These are phyloP conservation scores for Wickerhamomyces bovis DNA, from an alignment of 805 yeast species.

Conservation along the genomic window DNA sequence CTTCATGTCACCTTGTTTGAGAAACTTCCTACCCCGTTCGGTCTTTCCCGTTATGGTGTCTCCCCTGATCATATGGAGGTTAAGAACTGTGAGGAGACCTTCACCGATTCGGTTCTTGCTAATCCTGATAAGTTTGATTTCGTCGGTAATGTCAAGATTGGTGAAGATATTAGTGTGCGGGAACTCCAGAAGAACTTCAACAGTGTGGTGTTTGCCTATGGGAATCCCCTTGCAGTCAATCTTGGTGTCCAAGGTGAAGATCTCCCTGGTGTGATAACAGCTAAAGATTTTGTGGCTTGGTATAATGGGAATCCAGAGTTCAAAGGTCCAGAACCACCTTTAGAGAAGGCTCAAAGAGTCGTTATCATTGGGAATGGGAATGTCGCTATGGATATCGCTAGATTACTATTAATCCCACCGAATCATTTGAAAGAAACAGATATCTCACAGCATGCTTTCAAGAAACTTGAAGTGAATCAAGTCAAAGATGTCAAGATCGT, in stretches of 20 bases:
- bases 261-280: conserved; percentile 61
- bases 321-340: conserved; percentile 41
- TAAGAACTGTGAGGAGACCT: conserved; percentile 68
- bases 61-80: conserved; percentile 99
- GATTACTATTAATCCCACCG: conserved; percentile 61
- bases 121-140: conserved; percentile 40
- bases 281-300: conserved; percentile 91
- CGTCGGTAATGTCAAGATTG: conserved; percentile 68
- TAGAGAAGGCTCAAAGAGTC: conserved; percentile 56
- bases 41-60: conserved; percentile 90
- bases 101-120: conserved; percentile 36
- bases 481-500: conserved; percentile 66
- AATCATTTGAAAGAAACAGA: conserved; percentile 66
- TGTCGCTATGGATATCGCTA: conserved; percentile 87
- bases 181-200: conserved; percentile 55
- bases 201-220: conserved; percentile 76
- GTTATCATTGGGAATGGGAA: conserved; percentile 94
- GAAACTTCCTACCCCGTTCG: conserved; percentile 82
- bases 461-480: conserved; percentile 41
- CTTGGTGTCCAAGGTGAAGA: conserved; percentile 53
- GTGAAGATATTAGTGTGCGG: conserved; percentile 49
- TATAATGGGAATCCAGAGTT: conserved; percentile 82
- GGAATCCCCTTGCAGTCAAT: conserved; percentile 56
- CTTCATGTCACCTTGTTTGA: conserved; percentile 70
- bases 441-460: conserved; percentile 56